These are phyloP conservation scores for Rhizopogon parksii DNA, from an alignment of 1,284 basidiomycete species.

Conservation along the genomic window DNA sequence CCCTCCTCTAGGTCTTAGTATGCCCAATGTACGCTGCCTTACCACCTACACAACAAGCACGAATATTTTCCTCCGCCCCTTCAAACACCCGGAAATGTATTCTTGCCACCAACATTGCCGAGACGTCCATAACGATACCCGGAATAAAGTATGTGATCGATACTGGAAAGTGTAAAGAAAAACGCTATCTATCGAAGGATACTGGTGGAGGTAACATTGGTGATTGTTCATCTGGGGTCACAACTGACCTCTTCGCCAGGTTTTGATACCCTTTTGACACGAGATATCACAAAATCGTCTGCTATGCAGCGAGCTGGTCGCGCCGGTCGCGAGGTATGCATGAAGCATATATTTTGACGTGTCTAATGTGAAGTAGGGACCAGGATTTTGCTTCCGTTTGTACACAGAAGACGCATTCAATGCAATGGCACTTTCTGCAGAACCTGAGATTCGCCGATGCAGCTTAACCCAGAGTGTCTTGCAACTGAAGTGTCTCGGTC, in stretches of 20 bases:
- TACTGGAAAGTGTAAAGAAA: constrained; percentile 93
- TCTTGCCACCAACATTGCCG: constrained; percentile 94
- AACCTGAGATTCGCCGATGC: constrained; percentile 85
- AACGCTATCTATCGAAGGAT: constrained; percentile 69
- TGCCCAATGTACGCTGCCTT: constrained; percentile 84
- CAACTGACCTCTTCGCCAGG: constrained; percentile 37
- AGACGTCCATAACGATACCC: constrained; percentile 96
- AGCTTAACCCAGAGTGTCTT: constrained; percentile 79
- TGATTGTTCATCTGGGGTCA: constrained; percentile 2
- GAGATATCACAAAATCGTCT: constrained; percentile 83
- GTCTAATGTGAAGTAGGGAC: constrained; percentile 40
- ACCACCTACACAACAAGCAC: constrained; percentile 69
- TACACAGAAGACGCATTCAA: constrained; percentile 80
- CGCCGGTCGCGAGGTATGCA: constrained; percentile 77
- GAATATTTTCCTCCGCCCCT: constrained; percentile 71
- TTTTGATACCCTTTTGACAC: constrained; percentile 83
- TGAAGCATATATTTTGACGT: background rate
- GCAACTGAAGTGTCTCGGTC: constrained; percentile 77
- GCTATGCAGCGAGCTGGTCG: constrained; percentile 85
- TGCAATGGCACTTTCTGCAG: constrained; percentile 56
- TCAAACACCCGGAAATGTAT: constrained; percentile 81
- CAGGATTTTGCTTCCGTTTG: constrained; percentile 80
- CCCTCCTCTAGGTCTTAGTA: constrained; percentile 49
- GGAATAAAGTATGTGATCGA: constrained; percentile 95
- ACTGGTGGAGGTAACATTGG: constrained; percentile 51